Percentiles rank a stretch among this genome's conserved stretches.
Conservation (phyloP, 805 yeast species). For the Starmerella potacharoeniae region DNA sequence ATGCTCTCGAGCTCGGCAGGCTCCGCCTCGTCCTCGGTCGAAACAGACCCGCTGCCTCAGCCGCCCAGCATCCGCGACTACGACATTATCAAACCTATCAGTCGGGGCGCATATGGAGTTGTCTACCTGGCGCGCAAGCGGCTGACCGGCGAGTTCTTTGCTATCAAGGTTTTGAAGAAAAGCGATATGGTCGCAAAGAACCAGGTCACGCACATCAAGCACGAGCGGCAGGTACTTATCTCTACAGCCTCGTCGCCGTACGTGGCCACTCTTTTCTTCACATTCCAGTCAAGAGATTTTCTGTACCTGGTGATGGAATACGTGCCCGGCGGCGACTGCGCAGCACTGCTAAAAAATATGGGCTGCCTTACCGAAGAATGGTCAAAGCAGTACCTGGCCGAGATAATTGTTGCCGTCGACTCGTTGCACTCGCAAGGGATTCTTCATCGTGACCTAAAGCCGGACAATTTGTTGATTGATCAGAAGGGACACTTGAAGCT, state of each 20-base stretch:
- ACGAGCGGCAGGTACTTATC: constrained; percentile 97
- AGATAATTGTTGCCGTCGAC: constrained; percentile 79
- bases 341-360: constrained; percentile 68
- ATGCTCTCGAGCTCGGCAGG: constrained; percentile 6
- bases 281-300: constrained; percentile 81
- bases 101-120: constrained; percentile 95
- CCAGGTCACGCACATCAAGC: constrained; percentile 86
- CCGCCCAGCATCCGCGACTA: constrained; percentile 75
- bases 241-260: constrained; percentile 77
- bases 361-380: constrained; percentile 79
- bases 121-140: constrained; percentile 77
- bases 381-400: constrained; percentile 73
- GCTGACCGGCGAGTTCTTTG: constrained; percentile 87
- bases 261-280: constrained; percentile 78
- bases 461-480: constrained; percentile 85
- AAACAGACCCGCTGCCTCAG: constrained; percentile 2
- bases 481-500: constrained; percentile 77
- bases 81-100: constrained; percentile 82
- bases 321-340: constrained; percentile 90
- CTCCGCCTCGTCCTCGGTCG: background rate
- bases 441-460: constrained; percentile 89
- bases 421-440: constrained; percentile 82
- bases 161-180: constrained; percentile 82
- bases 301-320: constrained; percentile 93
- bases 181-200: constrained; percentile 95